Percentiles rank a stretch among this genome's conserved stretches.
These are phyloP conservation scores for Penicillium sp. DNA, from an alignment of 2,329 filamentous ascomycete genomes.

Conservation along the genomic window DNA sequence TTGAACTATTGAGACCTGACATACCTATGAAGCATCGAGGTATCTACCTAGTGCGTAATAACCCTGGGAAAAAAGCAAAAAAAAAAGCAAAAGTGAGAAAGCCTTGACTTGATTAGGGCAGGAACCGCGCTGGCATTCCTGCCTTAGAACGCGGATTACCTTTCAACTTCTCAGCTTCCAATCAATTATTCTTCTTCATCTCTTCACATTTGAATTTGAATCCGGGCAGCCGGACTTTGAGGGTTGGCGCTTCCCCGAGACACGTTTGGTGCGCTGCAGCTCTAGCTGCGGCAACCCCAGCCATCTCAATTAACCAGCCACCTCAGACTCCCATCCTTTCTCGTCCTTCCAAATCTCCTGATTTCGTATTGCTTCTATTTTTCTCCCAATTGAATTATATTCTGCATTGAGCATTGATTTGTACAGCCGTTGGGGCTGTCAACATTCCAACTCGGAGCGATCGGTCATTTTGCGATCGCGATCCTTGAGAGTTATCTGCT, in stretches of 20 bases:
- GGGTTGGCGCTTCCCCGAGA: slow-evolving; percentile 11
- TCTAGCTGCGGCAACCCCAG: slow-evolving; percentile 32
- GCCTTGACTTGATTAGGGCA: not conserved
- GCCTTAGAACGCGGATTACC: not conserved
- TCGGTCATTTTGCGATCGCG: slow-evolving; percentile 14
- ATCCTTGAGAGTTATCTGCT: slow-evolving; percentile 15
- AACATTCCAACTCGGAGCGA: not conserved
- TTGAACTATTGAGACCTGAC: not conserved
- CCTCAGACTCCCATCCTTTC: slow-evolving; percentile 18
- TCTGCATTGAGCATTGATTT: slow-evolving; percentile 4
- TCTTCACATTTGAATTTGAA: not conserved
- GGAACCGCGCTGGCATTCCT: not conserved
- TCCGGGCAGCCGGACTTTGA: not conserved
- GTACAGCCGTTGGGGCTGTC: slow-evolving; percentile 5
- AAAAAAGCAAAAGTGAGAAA: not conserved
- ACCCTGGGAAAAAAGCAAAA: not conserved
- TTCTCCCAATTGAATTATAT: slow-evolving; percentile 5
- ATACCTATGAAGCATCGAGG: not conserved
- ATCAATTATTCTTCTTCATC: not conserved
- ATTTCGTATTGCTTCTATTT: slow-evolving; percentile 1
- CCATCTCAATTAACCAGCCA: slow-evolving; percentile 44
- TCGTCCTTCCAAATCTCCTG: slow-evolving; percentile 12
- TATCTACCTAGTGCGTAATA: not conserved
- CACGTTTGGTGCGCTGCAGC: slow-evolving; percentile 26
- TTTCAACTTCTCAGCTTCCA: not conserved